Evolutionary conservation across 169 alveolate genomes (phyloP), one percentile per base, ranked within the genome.

Genomic region (Cryptosporidium sp.): DNA sequence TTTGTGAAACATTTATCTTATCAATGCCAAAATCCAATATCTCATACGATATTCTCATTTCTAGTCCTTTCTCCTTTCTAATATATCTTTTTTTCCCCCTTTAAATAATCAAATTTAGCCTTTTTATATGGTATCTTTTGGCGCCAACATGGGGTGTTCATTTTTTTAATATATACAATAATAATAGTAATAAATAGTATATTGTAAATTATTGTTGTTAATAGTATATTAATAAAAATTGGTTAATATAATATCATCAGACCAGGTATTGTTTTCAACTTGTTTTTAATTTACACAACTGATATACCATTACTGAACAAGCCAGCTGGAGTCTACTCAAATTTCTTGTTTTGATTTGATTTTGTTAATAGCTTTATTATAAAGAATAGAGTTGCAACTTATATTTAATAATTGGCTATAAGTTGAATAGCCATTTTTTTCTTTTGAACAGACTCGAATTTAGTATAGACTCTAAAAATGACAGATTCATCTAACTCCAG

Each of bases 101-200:
- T 18, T 18, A 1, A 31, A 59, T 31, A n/a, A 59, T 59, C 69
- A 59, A 10, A 12, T 59, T 26, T 26, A 59, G 39, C 69, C 69
- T 26, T 48, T 48, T 48, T 14, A 59, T 59, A 31, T 59, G 18
- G 69, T 12, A 65, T 14, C 23, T 65, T 26, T 65, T 65, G 71
- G 71, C 71, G 71, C 71, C 71, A 65, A 65, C 2, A 6, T 55
- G 67, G 37, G 21, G 10, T 55, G 29, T 37, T 37, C 3, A 8
- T 10, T 23, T 16, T 55, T n/a, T 3, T 3, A 8, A 23, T 55
- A 21, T n/a, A 55, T n/a, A 21, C 18, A 45, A 45, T 45, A 45
- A 45, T n/a, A 23, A 33, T 55, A 2, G 18, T 52, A n/a, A 43
- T 43, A 43, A 43, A 41, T 41, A 41, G 5, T 41, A 41, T 3